These are phyloP conservation scores for Entomortierella chlamydospora DNA, from an alignment of 192 early-diverging fungal species.

Conservation along the genomic window DNA sequence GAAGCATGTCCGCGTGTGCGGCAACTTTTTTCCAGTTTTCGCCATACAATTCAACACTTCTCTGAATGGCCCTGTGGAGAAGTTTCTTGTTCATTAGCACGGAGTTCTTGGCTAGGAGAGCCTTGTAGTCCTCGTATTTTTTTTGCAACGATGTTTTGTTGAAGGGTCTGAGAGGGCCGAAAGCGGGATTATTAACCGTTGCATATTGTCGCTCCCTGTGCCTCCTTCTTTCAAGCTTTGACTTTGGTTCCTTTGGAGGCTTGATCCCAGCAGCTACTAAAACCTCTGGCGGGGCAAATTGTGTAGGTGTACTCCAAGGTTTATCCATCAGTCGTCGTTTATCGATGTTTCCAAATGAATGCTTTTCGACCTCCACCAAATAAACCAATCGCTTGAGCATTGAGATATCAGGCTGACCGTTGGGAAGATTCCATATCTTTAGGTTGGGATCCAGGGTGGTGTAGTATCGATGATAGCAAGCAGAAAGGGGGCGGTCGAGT, in stretches of 20 bases:
- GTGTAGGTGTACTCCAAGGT: conserved; percentile 24
- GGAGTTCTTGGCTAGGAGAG: background rate
- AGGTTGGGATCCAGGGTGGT: conserved; percentile 28
- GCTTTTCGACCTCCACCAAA: conserved; percentile 22
- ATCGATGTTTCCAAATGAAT: conserved; percentile 14
- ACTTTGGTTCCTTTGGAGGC: background rate
- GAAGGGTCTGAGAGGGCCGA: background rate
- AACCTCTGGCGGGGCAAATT: conserved; percentile 3
- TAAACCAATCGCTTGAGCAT: conserved; percentile 27
- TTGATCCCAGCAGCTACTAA: background rate
- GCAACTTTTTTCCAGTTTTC: conserved; percentile 50
- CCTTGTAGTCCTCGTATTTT: conserved; percentile 23
- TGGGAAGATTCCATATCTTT: conserved; percentile 13
- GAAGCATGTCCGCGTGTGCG: conserved; percentile 3
- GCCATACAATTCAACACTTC: conserved; percentile 40
- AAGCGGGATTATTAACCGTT: background rate
- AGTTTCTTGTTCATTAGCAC: background rate
- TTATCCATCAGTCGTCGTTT: conserved; percentile 17
- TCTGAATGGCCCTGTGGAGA: conserved; percentile 2
- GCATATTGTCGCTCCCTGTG: no score
- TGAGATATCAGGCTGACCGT: conserved; percentile 13
- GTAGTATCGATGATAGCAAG: conserved; percentile 33
- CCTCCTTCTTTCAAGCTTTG: background rate
- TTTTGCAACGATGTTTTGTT: conserved; percentile 15
- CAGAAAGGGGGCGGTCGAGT: conserved; percentile 15